Conservation (phyloP, 805 yeast genomes). For the Tetrapisispora namnaoensis region DNA sequence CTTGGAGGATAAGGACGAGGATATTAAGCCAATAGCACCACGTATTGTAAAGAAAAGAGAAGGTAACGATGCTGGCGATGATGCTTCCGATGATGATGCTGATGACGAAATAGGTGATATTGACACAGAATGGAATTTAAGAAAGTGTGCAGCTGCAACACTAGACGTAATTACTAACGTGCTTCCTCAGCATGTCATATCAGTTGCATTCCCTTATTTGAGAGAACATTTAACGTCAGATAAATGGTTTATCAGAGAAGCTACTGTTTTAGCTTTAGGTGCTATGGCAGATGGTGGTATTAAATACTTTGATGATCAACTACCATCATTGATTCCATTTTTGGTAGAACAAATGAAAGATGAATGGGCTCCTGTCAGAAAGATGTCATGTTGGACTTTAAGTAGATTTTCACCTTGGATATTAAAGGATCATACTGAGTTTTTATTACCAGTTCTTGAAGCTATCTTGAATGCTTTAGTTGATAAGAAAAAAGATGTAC, state of each 20-base stretch:
- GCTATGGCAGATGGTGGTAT: constrained; percentile 88
- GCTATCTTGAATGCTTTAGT: constrained; percentile 65
- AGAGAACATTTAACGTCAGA: constrained; percentile 57
- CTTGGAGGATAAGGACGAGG: constrained; percentile 77
- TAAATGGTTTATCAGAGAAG: constrained; percentile 87
- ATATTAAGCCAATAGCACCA: constrained; percentile 73
- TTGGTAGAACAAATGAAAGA: constrained; percentile 73
- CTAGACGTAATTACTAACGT: constrained; percentile 68
- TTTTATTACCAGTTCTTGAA: constrained; percentile 68
- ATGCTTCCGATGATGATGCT: constrained; percentile 46
- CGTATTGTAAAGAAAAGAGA: constrained; percentile 43
- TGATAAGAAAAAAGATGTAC: constrained; percentile 86
- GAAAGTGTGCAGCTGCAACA: constrained; percentile 93
- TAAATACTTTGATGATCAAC: constrained; percentile 55
- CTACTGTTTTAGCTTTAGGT: constrained; percentile 88
- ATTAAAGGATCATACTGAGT: constrained; percentile 55
- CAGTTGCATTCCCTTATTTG: constrained; percentile 61
- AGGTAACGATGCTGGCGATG: constrained; percentile 41
- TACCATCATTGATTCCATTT: constrained; percentile 77
- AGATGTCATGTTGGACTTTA: constrained; percentile 92
- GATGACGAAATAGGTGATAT: constrained; percentile 63
- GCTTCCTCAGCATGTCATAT: constrained; percentile 58
- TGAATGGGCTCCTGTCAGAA: constrained; percentile 73
- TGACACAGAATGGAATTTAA: constrained; percentile 74
- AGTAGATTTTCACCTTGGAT: constrained; percentile 83